Conservation (phyloP, 2,329 filamentous ascomycete genomes). For the Alternaria triticina region DNA sequence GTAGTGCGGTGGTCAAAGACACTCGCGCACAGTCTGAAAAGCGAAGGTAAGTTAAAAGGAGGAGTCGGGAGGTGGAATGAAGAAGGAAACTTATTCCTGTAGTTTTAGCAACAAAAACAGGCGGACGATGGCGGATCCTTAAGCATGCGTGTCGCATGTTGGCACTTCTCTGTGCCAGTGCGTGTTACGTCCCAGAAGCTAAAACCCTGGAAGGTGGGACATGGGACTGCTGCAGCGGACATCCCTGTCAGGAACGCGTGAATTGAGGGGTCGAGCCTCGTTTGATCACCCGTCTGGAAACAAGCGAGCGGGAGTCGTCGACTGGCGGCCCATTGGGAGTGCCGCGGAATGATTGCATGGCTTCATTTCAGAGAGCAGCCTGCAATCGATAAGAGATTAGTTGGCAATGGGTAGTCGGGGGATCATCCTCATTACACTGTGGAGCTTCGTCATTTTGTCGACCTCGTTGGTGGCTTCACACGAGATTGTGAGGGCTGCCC, state of each 20-base stretch:
- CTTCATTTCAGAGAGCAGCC: conserved; percentile 3
- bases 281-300: conserved; percentile 39
- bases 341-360: conserved; percentile 25
- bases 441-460: neutral
- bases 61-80: conserved; percentile 7
- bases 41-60: conserved; percentile 18
- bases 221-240: neutral
- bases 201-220: conserved; percentile 3
- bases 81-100: conserved; percentile 3
- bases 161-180: conserved; percentile 16
- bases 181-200: conserved; percentile 20
- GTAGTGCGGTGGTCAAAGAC: neutral
- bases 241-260: conserved; percentile 14
- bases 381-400: conserved; percentile 18
- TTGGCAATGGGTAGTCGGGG: neutral
- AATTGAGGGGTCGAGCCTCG: conserved; percentile 16
- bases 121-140: neutral
- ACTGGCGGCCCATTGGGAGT: neutral
- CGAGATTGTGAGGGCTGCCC: neutral
- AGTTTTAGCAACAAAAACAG: neutral
- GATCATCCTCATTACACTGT: conserved; percentile 1
- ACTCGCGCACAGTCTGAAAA: conserved; percentile 2
- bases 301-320: conserved; percentile 23
- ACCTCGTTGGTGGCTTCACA: neutral
- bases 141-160: conserved; percentile 21